Conservation (phyloP, 495 filamentous ascomycete species). For the Penicillium dipodomyicola region DNA sequence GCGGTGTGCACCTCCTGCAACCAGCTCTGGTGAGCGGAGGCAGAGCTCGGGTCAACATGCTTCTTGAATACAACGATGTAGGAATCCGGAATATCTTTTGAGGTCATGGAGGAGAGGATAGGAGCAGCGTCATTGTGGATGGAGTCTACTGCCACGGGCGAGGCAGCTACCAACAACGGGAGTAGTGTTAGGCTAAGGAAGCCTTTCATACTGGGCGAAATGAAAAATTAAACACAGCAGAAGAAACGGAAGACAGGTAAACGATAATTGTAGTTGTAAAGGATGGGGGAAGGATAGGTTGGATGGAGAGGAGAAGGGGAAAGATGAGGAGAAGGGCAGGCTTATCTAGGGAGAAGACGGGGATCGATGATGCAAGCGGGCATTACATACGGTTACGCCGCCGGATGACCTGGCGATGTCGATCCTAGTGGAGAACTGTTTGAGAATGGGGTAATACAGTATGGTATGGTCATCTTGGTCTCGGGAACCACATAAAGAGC, state of each 20-base stretch:
- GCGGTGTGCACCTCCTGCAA: slow-evolving; percentile 69
- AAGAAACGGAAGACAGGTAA: slow-evolving; percentile 22
- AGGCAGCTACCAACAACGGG: slow-evolving; percentile 66
- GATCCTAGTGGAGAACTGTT: slow-evolving; percentile 23
- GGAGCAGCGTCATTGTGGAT: slow-evolving; percentile 87
- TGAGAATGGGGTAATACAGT: slow-evolving; percentile 9
- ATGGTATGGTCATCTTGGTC: slow-evolving; percentile 2
- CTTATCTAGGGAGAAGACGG: slow-evolving; percentile 35
- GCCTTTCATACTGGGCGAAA: slow-evolving; percentile 70
- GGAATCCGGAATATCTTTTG: slow-evolving; percentile 78
- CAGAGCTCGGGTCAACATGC: slow-evolving; percentile 68
- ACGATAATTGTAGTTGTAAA: slow-evolving; percentile 21
- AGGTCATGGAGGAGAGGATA: slow-evolving; percentile 74
- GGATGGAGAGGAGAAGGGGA: slow-evolving; percentile 23
- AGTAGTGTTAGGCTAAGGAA: slow-evolving; percentile 61
- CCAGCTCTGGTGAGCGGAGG: slow-evolving; percentile 82
- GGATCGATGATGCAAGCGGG: slow-evolving; percentile 46
- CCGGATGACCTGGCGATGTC: slow-evolving; percentile 33
- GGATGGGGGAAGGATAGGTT: slow-evolving; percentile 22
- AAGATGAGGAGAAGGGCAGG: slow-evolving; percentile 45
- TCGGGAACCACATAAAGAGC: background rate
- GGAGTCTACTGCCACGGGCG: slow-evolving; percentile 72
- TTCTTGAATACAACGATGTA: slow-evolving; percentile 99
- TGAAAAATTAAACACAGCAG: slow-evolving; percentile 33
- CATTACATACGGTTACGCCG: slow-evolving; percentile 30